Conservation (phyloP, 306 rosid species). For the Lupinus albus region DNA sequence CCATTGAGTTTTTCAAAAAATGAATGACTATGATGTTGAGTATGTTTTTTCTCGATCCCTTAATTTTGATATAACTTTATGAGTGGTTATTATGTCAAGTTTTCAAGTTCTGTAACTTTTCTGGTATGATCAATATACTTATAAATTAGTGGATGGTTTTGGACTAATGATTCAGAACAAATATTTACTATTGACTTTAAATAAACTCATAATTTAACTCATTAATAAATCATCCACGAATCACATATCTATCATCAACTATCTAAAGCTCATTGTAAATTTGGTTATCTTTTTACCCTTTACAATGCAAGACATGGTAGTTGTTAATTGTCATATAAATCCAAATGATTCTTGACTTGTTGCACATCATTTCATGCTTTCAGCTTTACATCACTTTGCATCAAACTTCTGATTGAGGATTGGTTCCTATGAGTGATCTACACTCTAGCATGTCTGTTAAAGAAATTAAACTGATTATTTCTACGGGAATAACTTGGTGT, state of each 20-base stretch:
- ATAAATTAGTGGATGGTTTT: too few relatives aligned
- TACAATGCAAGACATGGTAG: not conserved
- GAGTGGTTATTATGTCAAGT: not conserved
- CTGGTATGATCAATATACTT: not conserved
- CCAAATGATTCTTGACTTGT: conserved; percentile 5
- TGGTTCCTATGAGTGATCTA: not conserved
- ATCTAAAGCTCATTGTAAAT: not conserved
- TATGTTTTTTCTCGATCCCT: too few relatives aligned
- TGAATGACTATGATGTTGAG: too few relatives aligned
- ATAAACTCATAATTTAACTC: too few relatives aligned
- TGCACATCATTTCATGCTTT: not conserved
- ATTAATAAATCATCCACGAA: too few relatives aligned
- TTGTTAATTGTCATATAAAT: not conserved
- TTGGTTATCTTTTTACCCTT: not conserved
- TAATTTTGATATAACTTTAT: too few relatives aligned
- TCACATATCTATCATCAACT: too few relatives aligned
- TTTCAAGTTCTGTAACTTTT: not conserved
- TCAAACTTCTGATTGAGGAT: conserved; percentile 13
- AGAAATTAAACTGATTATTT: not conserved
- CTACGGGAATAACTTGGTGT: conserved; percentile 9
- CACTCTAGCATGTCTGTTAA: too few relatives aligned
- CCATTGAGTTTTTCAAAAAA: too few relatives aligned
- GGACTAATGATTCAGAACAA: too few relatives aligned
- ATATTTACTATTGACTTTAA: too few relatives aligned
- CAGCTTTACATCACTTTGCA: too few relatives aligned